A percentile compares a stretch with the other conserved stretches of the same genome.
phyloP scores from a whole-genome alignment of 1,284 basidiomycete genomes.

The Prillingera fragicola region DNA sequence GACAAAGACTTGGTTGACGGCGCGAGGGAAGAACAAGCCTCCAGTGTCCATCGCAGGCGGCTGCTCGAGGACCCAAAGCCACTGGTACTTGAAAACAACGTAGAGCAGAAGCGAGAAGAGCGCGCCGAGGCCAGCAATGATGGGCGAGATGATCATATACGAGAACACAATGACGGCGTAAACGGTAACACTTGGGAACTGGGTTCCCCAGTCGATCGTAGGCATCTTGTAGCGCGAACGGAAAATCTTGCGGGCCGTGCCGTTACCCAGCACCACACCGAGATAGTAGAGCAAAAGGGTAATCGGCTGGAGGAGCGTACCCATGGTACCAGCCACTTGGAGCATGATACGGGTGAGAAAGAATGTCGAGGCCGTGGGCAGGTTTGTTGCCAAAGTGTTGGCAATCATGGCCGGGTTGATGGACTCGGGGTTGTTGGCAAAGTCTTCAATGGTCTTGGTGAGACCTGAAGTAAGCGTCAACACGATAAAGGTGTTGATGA shows the following conservation, averaged over 20 bases:
- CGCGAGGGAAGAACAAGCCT: slow-evolving; percentile 91
- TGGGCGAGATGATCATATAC: slow-evolving; percentile 87
- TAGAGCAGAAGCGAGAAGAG: slow-evolving; percentile 80
- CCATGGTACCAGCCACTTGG: slow-evolving; percentile 46
- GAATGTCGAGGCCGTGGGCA: slow-evolving; percentile 69
- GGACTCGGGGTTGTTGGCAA: slow-evolving; percentile 54
- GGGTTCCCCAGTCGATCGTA: slow-evolving; percentile 65
- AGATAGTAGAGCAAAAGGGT: slow-evolving; percentile 63
- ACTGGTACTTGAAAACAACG: slow-evolving; percentile 81
- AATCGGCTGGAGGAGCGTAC: slow-evolving; percentile 57
- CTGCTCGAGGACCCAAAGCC: slow-evolving; percentile 71
- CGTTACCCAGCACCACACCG: slow-evolving; percentile 54
- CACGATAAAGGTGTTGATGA: slow-evolving; percentile 64
- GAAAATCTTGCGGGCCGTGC: slow-evolving; percentile 50
- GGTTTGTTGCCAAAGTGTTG: slow-evolving; percentile 55
- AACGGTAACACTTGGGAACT: slow-evolving; percentile 65
- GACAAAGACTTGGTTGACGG: slow-evolving; percentile 88
- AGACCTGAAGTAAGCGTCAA: slow-evolving; percentile 64
- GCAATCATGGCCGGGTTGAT: slow-evolving; percentile 55
- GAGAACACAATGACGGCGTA: slow-evolving; percentile 67
- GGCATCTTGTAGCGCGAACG: slow-evolving; percentile 45
- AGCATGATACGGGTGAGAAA: slow-evolving; percentile 68
- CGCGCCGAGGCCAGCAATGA: slow-evolving; percentile 86
- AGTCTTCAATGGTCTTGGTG: slow-evolving; percentile 52
- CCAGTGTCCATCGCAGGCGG: slow-evolving; percentile 74